Conservation (phyloP, 2,329 filamentous ascomycete genomes). For the Ophiocordyceps camponoti-saundersi region DNA sequence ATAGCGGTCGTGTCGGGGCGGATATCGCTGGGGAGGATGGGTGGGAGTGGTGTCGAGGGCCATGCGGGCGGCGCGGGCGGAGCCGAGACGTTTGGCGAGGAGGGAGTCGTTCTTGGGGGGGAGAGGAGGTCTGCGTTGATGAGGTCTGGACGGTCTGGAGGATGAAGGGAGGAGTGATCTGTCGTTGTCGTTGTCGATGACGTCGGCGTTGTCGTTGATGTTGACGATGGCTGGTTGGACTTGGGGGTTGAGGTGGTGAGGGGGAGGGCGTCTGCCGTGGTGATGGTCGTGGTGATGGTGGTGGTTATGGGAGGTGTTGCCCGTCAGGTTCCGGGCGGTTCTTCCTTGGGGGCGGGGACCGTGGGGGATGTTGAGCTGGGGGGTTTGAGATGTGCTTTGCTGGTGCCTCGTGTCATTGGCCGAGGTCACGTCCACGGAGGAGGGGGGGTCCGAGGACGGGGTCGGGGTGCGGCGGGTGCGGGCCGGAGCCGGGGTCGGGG, state of each 20-base stretch:
- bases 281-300: too few species aligned
- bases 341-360: too few species aligned
- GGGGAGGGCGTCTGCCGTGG: not conserved
- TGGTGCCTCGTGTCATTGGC: too few species aligned
- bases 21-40: not conserved
- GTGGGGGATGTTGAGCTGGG: too few species aligned
- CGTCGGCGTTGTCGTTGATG: not conserved
- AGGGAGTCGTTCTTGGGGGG: slow-evolving; percentile 12
- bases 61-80: slow-evolving; percentile 29
- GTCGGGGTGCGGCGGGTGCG: too few species aligned
- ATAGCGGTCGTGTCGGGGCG: not conserved
- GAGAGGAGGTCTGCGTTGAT: too few species aligned
- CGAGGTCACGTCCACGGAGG: too few species aligned
- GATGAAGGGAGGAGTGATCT: not conserved
- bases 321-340: too few species aligned
- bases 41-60: slow-evolving; percentile 8
- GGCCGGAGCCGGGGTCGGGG: not conserved
- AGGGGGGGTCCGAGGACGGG: too few species aligned
- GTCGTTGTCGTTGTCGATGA: too few species aligned
- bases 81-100: slow-evolving; percentile 34
- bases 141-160: not conserved
- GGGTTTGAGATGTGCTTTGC: too few species aligned
- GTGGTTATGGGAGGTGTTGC: too few species aligned
- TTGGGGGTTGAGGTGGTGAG: not conserved
- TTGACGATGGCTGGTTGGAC: not conserved